A percentile compares a stretch with the other conserved stretches of the same genome.
Evolutionary conservation across 1,284 basidiomycete genomes (phyloP).

Genomic region (Sphaerobolus stellatus): DNA sequence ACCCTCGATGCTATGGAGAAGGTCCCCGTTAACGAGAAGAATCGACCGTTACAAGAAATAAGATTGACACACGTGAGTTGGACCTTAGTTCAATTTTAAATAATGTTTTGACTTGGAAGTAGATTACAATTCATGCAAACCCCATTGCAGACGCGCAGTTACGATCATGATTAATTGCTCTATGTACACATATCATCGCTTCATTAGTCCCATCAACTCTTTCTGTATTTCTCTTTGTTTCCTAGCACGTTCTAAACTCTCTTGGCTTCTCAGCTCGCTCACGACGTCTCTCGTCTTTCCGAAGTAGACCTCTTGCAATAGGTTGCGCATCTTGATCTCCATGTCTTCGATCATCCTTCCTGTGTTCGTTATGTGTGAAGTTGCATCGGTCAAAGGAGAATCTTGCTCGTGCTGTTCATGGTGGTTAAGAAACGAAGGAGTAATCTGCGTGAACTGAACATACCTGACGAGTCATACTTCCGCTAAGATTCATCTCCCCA

Average conservation of each 20-base stretch:
- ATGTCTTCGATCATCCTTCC: conserved; percentile 97
- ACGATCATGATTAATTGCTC: conserved; percentile 26
- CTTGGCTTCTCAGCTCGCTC: conserved; percentile 84
- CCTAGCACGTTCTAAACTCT: conserved; percentile 81
- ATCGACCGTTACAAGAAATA: conserved; percentile 84
- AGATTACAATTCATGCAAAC: conserved; percentile 95
- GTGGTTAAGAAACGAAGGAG: background rate
- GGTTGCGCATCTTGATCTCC: conserved; percentile 98
- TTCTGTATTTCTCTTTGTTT: conserved; percentile 87
- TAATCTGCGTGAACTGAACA: conserved; percentile 24
- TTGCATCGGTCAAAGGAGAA: conserved; percentile 71
- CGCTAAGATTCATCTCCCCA: conserved; percentile 84
- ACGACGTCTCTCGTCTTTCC: conserved; percentile 97
- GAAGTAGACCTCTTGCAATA: conserved; percentile 97
- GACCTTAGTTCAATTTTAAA: conserved; percentile 5
- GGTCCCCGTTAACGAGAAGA: conserved; percentile 87
- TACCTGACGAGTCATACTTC: conserved; percentile 96
- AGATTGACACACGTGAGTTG: conserved; percentile 72
- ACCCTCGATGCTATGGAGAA: conserved; percentile 90
- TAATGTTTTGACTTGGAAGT: conserved; percentile 16
- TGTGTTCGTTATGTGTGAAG: conserved; percentile 88
- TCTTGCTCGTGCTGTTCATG: conserved; percentile 75
- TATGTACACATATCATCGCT: conserved; percentile 45
- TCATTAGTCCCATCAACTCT: conserved; percentile 90
- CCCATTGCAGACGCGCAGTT: conserved; percentile 79